Base-by-base conservation (phyloP, 306 rosid species). In the Acacia confusa region DNA sequence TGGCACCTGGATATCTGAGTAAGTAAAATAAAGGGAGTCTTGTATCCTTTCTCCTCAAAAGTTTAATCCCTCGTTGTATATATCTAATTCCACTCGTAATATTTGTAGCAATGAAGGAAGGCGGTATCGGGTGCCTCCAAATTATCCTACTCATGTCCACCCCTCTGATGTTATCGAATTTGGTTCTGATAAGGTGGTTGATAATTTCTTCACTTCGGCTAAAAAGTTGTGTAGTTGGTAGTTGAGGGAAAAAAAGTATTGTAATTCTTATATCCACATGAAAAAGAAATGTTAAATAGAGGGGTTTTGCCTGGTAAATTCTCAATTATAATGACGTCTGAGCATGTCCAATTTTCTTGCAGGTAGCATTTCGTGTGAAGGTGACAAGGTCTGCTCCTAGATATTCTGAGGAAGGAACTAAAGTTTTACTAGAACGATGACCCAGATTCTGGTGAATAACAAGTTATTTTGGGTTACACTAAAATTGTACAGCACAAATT, bases 1-100 rank as follows among this genome's bases (percentile, higher is more conserved):
- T 81, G 98, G 99, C 65, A 92, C 98, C 72, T 95, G 99, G 98
- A 83, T 95, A 74, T 65, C 89, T 0, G 87, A 95, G 99, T 93
- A 86, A 90, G 99, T 88, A 43, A 50, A 69, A 81, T 25, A 69
- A 80, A 72, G 32, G 50, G 30, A 25, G 45, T 32, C 15, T 19
- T 27, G 27, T 63, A 30, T 22, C 45, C 19, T 61, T 4, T 50
- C 47, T 45, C 13, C 12, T 44, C 3, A 13, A n/a, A 32, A 58
- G 67, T 38, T 44, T 6, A 34, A 20, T 34, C 66, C 61, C 68
- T 47, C 47, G 30, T 50, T 67, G 27, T 66, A 45, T 19, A 15
- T 17, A 55, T 70, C 30, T 67, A 45, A 77, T 55, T 63, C 70
- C 25, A 17, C 72, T 66, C 44, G 14, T 63, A 36, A 16, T 76